Percentiles rank a stretch among this genome's conserved stretches.
These are phyloP conservation scores for Castanea sativa DNA, from an alignment of 306 rosid genomes.

Conservation along the genomic window DNA sequence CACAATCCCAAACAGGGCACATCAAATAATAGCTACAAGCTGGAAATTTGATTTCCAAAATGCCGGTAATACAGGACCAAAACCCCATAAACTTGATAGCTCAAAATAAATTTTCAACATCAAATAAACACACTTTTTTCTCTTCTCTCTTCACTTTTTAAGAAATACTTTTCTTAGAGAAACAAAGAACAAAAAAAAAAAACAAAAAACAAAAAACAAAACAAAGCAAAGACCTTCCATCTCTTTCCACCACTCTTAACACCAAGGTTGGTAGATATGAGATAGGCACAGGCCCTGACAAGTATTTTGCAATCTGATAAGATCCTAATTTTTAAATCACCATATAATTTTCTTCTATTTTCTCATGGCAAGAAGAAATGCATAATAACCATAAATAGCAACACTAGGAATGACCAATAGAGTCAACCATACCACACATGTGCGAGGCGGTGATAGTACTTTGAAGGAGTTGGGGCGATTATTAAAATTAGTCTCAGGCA, in stretches of 20 bases:
- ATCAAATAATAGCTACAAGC: neutral
- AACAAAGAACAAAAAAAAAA: too few relatives aligned
- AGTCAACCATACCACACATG: constrained; percentile 65
- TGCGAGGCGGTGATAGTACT: constrained; percentile 74
- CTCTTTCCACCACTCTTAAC: too few relatives aligned
- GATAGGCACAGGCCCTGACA: too few relatives aligned
- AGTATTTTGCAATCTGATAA: neutral
- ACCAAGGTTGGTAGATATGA: too few relatives aligned
- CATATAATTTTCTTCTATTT: neutral
- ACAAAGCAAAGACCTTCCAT: too few relatives aligned
- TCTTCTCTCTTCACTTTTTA: too few relatives aligned
- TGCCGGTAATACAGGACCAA: neutral
- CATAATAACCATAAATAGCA: neutral
- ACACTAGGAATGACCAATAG: constrained; percentile 4
- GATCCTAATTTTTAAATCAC: neutral
- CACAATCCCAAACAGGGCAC: neutral
- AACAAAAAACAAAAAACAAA: too few relatives aligned
- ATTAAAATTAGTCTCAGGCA: constrained; percentile 85
- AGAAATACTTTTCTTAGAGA: too few relatives aligned
- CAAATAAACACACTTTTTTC: neutral
- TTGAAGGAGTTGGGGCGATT: constrained; percentile 93
- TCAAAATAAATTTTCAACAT: constrained; percentile 9
- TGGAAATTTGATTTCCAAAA: neutral
- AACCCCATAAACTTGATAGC: neutral
- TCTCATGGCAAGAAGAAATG: neutral